Base-by-base conservation (phyloP, 805 yeast species). In the Candida coleopterorum region DNA sequence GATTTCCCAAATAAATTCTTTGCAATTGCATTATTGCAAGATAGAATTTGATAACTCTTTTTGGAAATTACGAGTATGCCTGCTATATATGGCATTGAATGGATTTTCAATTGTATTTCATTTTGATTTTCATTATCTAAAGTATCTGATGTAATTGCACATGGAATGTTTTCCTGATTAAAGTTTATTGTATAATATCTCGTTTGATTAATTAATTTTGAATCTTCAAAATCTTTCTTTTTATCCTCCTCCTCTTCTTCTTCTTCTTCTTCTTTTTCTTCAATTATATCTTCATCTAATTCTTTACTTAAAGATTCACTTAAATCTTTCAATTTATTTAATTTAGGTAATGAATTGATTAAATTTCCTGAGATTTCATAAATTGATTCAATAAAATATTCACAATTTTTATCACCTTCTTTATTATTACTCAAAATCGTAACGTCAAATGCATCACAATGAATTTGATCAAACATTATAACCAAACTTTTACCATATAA, bases 391-490 rank as follows among this genome's bases (percentile, higher is more conserved):
- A 64, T 48, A 10, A 38, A 28, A 41, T 56, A 58, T 25, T 29
- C 35, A 21, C 18, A 22, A 26, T 38, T 21, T 31, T 22, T 14
- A 22, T 27, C 29, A n/a, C n/a, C n/a, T n/a, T n/a, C n/a, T n/a
- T n/a, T n/a, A n/a, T n/a, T n/a, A n/a, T n/a, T n/a, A n/a, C 16
- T 18, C 2, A 26, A 12, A 17, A 79, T 58, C 9, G 68, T 56
- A 8, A 80, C 56, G 50, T 81, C 85, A 38, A 78, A 67, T n/a
- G 81, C 77, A 48, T 68, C 72, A 44, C 73, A 66, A 4, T 68
- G 85, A 20, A 88, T 86, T 52, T 86, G 93, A 51, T 88, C 95
- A 52, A 89, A 81, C 64, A 86, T 86, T 64, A 93, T 80, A 34
- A 87, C 81, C 36, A 88, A 71, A 38, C 85, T 58, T 29, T 75